phyloP scores from a whole-genome alignment of 257 asterid genomes.

The Coffea canephora region DNA sequence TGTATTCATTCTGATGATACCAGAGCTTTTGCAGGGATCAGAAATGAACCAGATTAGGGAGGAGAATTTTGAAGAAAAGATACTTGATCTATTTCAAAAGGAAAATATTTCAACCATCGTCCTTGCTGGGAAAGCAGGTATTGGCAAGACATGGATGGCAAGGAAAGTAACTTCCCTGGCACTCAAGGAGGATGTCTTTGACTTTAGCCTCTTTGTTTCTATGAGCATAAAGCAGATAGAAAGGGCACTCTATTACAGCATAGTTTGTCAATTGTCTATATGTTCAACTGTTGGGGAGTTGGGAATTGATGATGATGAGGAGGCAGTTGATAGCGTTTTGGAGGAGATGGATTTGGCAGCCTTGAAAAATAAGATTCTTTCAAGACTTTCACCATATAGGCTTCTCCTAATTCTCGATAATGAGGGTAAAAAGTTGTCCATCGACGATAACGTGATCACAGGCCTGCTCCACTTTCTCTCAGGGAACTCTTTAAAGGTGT shows the following conservation, averaged over 20 bases:
- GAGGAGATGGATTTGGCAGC: no score
- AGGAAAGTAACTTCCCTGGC: not conserved
- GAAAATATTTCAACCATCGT: conserved; percentile 10
- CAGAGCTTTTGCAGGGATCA: not conserved
- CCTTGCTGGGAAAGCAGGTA: conserved; percentile 21
- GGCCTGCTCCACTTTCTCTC: not conserved
- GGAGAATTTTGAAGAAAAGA: not conserved
- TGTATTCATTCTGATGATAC: not conserved
- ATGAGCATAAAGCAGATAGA: not conserved
- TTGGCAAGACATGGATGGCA: conserved; percentile 14
- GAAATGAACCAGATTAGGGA: conserved; percentile 6
- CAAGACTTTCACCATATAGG: not conserved
- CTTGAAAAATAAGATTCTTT: conserved; percentile 2
- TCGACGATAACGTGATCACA: not conserved
- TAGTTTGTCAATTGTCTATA: conserved; percentile 17
- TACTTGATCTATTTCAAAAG: not conserved
- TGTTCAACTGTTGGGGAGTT: not conserved
- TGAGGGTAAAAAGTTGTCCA: conserved; percentile 4
- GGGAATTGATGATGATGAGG: not conserved
- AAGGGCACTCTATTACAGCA: not conserved
- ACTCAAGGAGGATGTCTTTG: conserved; percentile 10
- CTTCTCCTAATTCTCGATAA: conserved; percentile 21
- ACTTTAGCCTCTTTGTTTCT: conserved; percentile 15
- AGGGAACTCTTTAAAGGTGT: not conserved
- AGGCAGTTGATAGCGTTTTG: no score